A percentile compares a stretch with the other conserved stretches of the same genome.
Conservation (phyloP, 495 filamentous ascomycete genomes). For the Neurospora sp. region DNA sequence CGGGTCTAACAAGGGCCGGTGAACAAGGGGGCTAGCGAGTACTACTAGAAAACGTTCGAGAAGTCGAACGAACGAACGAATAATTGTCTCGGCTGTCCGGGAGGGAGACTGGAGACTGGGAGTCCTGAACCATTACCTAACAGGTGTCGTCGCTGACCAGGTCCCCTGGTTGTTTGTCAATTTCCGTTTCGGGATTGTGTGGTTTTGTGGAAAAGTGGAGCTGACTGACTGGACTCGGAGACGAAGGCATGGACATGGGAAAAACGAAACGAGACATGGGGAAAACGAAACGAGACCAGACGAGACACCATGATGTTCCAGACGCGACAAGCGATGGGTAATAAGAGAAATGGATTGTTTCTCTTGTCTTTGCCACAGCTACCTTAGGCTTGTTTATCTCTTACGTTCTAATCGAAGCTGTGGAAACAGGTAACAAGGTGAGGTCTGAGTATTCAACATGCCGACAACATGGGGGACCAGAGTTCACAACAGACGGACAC, state of each 20-base stretch:
- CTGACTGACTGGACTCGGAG: not conserved
- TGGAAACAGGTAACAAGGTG: not conserved
- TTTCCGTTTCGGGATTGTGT: not conserved
- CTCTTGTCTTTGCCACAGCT: not conserved
- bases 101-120: no score
- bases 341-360: not conserved
- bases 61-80: not conserved
- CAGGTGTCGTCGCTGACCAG: not conserved
- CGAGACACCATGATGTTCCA: not conserved
- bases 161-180: not conserved
- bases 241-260: not conserved
- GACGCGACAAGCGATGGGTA: not conserved
- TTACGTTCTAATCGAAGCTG: not conserved
- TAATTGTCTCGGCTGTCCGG: not conserved
- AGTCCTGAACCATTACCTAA: not conserved
- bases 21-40: not conserved
- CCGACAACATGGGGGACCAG: no score
- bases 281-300: not conserved
- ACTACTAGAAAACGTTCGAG: not conserved
- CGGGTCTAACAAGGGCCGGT: not conserved
- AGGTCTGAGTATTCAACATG: not conserved
- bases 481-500: not conserved
- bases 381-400: not conserved
- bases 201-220: not conserved
- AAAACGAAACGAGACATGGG: not conserved